phyloP scores from a whole-genome alignment of 2,329 filamentous ascomycete genomes.

The Penicillium sp. region DNA sequence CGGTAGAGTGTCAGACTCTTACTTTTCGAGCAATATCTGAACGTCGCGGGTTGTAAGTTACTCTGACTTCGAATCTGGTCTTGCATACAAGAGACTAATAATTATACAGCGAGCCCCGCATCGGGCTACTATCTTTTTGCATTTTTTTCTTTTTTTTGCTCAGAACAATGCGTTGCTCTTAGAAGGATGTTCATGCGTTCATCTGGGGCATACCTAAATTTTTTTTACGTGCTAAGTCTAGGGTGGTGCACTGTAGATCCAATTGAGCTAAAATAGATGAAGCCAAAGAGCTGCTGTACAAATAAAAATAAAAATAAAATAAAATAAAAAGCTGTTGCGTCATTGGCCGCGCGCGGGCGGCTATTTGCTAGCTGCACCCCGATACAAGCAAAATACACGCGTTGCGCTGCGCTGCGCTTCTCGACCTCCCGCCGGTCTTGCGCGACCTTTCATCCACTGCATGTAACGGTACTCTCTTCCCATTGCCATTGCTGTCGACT shows the following conservation, averaged over 20 bases:
- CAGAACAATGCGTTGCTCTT: too few species aligned
- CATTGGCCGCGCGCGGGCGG: not conserved
- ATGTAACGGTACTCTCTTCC: not conserved
- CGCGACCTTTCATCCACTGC: not conserved
- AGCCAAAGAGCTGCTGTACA: too few species aligned
- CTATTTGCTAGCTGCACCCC: not conserved
- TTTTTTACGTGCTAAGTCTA: too few species aligned
- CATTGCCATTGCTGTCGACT: not conserved
- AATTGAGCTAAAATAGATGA: too few species aligned
- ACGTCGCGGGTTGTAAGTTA: not conserved
- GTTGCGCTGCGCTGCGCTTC: not conserved
- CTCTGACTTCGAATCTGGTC: too few species aligned
- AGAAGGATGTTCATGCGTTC: too few species aligned
- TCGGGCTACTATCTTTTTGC: not conserved
- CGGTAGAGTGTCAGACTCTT: not conserved
- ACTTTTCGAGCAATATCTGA: not conserved
- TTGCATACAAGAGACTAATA: too few species aligned
- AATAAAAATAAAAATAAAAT: too few species aligned
- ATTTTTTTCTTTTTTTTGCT: too few species aligned
- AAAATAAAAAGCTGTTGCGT: too few species aligned
- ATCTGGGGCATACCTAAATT: too few species aligned
- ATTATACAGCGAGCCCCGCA: not conserved
- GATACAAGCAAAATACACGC: not conserved
- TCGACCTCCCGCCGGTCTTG: not conserved
- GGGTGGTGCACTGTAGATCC: too few species aligned